phyloP scores from a whole-genome alignment of 75 land plant genomes.

The Picea glauca region DNA sequence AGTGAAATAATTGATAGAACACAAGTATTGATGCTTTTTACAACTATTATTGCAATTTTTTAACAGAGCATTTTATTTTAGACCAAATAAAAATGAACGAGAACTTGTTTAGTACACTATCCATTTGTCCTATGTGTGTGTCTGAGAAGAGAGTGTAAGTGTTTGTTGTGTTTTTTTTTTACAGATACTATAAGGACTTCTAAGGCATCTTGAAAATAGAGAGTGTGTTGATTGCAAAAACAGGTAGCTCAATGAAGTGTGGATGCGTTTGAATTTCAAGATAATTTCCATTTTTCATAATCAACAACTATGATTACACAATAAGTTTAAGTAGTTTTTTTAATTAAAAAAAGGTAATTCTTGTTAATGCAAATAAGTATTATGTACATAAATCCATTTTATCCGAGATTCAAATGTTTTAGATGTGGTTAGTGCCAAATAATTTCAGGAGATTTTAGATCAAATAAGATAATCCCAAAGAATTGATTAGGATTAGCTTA shows the following conservation, averaged over 20 bases:
- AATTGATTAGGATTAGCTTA: too few relatives aligned
- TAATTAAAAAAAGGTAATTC: neutral
- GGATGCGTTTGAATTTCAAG: neutral
- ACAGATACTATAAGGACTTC: constrained; percentile 81
- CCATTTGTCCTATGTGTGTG: too few relatives aligned
- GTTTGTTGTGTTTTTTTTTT: constrained; percentile 8
- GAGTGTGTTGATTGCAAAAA: constrained; percentile 95
- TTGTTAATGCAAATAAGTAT: neutral
- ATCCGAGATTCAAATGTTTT: too few relatives aligned
- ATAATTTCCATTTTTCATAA: neutral
- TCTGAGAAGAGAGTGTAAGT: neutral
- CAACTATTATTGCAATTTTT: neutral
- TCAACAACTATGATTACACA: neutral
- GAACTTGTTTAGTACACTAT: neutral
- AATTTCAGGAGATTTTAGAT: too few relatives aligned
- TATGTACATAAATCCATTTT: neutral
- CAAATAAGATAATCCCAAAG: too few relatives aligned
- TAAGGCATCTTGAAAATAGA: constrained; percentile 85
- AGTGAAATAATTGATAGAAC: neutral
- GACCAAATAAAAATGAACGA: neutral
- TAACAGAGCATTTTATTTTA: neutral
- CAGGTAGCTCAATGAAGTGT: constrained; percentile 44
- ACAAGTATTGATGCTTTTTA: neutral
- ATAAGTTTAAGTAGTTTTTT: neutral
- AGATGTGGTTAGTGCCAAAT: too few relatives aligned